These are phyloP conservation scores for Canavalia ensiformis DNA, from an alignment of 306 rosid genomes.

Conservation along the genomic window DNA sequence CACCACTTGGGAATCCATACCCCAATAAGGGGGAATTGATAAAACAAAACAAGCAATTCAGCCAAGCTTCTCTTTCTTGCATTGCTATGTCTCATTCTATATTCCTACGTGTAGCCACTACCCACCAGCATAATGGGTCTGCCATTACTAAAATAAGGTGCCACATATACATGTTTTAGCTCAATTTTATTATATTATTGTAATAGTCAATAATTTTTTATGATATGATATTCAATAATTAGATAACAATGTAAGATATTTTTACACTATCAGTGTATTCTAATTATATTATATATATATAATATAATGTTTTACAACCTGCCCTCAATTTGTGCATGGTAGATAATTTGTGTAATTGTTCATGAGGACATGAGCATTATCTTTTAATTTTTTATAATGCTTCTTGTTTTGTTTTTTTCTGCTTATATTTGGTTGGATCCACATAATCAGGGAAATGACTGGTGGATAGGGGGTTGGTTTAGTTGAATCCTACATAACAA, in stretches of 20 bases:
- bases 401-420: slow-evolving; percentile 47
- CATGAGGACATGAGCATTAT: slow-evolving; percentile 40
- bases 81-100: slow-evolving; percentile 45
- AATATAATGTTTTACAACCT: slow-evolving; percentile 11
- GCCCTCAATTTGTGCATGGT: slow-evolving; percentile 49
- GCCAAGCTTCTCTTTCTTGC: slow-evolving; percentile 42
- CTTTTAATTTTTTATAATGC: slow-evolving; percentile 31
- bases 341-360: slow-evolving; percentile 45
- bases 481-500: slow-evolving; percentile 63
- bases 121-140: slow-evolving; percentile 67
- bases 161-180: not conserved
- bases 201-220: too few relatives aligned
- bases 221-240: too few relatives aligned
- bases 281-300: too few relatives aligned
- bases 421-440: slow-evolving; percentile 57
- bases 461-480: slow-evolving; percentile 41
- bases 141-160: slow-evolving; percentile 51
- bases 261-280: too few relatives aligned
- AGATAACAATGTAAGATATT: too few relatives aligned
- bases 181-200: too few relatives aligned
- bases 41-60: slow-evolving; percentile 46
- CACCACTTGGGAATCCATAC: slow-evolving; percentile 61
- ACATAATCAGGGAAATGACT: slow-evolving; percentile 51
- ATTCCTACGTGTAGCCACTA: slow-evolving; percentile 51
- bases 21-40: slow-evolving; percentile 49